phyloP scores from a whole-genome alignment of 139 green algal species.

The Chlorella sp. region DNA sequence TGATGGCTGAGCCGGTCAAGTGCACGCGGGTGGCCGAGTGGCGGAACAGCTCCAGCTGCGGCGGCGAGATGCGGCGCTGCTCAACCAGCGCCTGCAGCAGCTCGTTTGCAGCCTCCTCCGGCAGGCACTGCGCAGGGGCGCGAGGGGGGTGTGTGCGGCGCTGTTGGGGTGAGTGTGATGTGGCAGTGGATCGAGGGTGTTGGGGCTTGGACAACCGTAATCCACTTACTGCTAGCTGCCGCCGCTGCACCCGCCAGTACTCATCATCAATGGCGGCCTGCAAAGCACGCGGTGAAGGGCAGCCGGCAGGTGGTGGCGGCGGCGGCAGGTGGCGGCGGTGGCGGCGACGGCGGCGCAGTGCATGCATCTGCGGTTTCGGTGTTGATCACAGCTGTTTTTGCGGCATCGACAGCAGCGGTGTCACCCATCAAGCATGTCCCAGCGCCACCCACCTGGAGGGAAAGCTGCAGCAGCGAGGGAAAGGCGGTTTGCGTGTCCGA shows the following conservation, averaged over 20 bases:
- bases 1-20: background rate
- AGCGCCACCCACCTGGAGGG: background rate
- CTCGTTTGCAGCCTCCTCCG: constrained; percentile 24
- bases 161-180: background rate
- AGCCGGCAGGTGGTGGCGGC: no score
- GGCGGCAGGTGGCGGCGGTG: background rate
- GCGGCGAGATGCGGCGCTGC: background rate
- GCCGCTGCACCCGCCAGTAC: constrained; percentile 30
- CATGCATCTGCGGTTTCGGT: no score
- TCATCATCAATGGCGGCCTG: background rate
- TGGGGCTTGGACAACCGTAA: background rate
- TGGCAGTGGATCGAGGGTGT: background rate
- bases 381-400: no score
- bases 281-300: background rate
- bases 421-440: no score
- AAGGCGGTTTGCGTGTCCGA: background rate
- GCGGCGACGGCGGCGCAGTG: background rate
- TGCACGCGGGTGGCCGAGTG: background rate
- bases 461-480: background rate
- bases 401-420: no score
- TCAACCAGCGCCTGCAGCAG: constrained; percentile 17
- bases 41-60: constrained; percentile 30
- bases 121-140: background rate
- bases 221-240: constrained; percentile 22
- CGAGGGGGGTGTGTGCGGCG: no score